Evolutionary conservation across 1,284 basidiomycete genomes (phyloP).

Genomic region (Trametes sp.): DNA sequence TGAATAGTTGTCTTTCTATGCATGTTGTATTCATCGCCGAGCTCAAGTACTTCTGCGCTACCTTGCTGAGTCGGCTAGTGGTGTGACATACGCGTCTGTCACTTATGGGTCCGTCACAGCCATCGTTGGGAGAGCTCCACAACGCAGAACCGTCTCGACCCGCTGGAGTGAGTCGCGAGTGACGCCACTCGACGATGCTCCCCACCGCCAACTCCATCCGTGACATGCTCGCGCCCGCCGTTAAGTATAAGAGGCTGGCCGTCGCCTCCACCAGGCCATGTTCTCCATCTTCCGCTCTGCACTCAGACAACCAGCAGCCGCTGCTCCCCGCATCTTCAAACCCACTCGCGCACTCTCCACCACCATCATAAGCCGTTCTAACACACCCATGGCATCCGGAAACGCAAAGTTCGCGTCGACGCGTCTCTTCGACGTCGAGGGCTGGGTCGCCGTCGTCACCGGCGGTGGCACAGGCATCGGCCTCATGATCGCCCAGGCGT

Average conservation of each 20-base stretch:
- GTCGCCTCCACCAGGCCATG: not conserved
- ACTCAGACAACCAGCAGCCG: conserved; percentile 12
- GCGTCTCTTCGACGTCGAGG: conserved; percentile 44
- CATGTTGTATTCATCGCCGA: conserved; percentile 29
- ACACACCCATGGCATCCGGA: conserved; percentile 22
- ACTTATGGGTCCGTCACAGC: conserved; percentile 17
- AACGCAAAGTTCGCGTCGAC: conserved; percentile 34
- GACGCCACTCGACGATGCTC: conserved; percentile 10
- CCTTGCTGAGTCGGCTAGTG: not conserved
- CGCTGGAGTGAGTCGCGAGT: not conserved
- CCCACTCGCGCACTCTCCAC: conserved; percentile 8
- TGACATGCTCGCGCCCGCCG: not conserved
- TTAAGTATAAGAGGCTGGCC: conserved; percentile 8
- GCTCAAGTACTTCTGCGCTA: not conserved
- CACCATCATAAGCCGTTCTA: conserved; percentile 5
- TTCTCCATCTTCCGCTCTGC: conserved; percentile 19
- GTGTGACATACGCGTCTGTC: conserved; percentile 14
- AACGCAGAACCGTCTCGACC: not conserved
- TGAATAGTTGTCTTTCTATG: conserved; percentile 25
- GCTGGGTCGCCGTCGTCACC: conserved; percentile 47
- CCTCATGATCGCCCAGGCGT: conserved; percentile 49
- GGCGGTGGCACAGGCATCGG: conserved; percentile 52
- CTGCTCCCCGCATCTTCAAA: conserved; percentile 8
- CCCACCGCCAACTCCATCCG: conserved; percentile 10
- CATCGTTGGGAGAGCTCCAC: conserved; percentile 12